Evolutionary conservation across 106 monocot genomes (phyloP), one percentile per base, ranked within the genome.

Genomic region (Allium sativum): DNA sequence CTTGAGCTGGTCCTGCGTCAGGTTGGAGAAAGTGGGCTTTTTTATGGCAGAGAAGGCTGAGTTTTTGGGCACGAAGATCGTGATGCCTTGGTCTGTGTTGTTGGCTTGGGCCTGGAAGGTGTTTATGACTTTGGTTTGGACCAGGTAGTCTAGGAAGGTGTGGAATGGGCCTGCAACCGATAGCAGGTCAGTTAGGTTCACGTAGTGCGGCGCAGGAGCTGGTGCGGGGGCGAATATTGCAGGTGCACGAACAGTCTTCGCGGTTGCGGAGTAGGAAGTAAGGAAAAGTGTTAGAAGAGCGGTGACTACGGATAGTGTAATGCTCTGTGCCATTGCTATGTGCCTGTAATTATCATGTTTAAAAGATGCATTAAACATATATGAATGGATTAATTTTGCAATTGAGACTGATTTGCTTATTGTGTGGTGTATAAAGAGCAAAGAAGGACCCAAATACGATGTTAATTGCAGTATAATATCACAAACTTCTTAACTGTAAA

Each of bases 91-190:
- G 0, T 84, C 64, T 3, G 82, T 84, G 75, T 84, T 68, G 74
- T 96, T 91, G 42, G 87, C 96, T 65, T 91, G 90, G 73, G 75
- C 80, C 65, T 96, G 96, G 77, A 91, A 87, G 44, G 84, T 87
- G 8, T 84, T 52, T 10, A 88, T 82, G 70, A 87, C 84, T 42
- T 84, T 21, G 42, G 96, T 91, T 68, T 87, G 76, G 11, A 54
- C 9, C 18, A 91, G 79, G 63, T 80, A 82, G 53, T 68, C 68
- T 61, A 96, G 90, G 76, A 96, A 96, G 65, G 82, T 96, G 12
- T 69, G 46, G 78, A 87, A 96, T 0, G 90, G 96, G 31, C 96
- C 96, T 0, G 96, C 82, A 1, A 82, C 67, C 0, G 87, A 69
- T 22, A 96, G 73, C 42, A 90, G 84, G 18, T 82, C 41, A 17